Evolutionary conservation across 2,329 filamentous ascomycete genomes (phyloP), one percentile per base, ranked within the genome.

Genomic region (Acephala macrosclerotiorum): DNA sequence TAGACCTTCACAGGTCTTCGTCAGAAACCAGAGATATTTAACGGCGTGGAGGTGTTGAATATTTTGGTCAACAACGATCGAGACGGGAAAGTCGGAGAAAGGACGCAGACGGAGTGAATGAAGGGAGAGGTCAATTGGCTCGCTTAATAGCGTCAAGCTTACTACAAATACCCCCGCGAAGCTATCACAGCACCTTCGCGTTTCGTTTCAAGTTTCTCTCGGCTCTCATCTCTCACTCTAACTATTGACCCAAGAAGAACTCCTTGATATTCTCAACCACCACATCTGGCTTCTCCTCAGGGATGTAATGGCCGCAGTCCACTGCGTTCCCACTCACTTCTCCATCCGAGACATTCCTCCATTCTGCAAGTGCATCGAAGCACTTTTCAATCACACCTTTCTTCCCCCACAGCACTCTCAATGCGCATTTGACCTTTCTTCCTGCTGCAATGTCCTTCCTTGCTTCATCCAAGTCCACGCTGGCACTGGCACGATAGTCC

Each of bases 401-500:
- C 60, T 79, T 78, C 2, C 83, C 84, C 80, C 85, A 87, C 11
- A 88, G 63, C n/a, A 87, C 77, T 58, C 80, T 75, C 47, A 87
- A 26, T 1, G 84, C 83, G 47, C 78, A 80, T 16, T 72, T 68
- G 8, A 87, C 79, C 72, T 79, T 78, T 65, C 77, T 77, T 0
- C 81, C 82, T 0, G 74, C 72, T 6, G 75, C 69, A 55, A 82
- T 65, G 72, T 87, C 84, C 25, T 76, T 73, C 64, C 79, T 78
- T 45, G 84, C 79, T 70, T 83, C 80, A 1, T 85, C 82, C 8
- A 87, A 70, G 72, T 88, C 86, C 22, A 85, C 68, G 0, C 79
- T 82, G 11, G 83, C 83, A 7, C 79, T 79, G 0, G 85, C 85
- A 11, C 84, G 77, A 66, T 88, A 89, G 69, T 88, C 85, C 66